phyloP scores from a whole-genome alignment of 169 alveolate genomes.

The Plasmodium vivax region DNA sequence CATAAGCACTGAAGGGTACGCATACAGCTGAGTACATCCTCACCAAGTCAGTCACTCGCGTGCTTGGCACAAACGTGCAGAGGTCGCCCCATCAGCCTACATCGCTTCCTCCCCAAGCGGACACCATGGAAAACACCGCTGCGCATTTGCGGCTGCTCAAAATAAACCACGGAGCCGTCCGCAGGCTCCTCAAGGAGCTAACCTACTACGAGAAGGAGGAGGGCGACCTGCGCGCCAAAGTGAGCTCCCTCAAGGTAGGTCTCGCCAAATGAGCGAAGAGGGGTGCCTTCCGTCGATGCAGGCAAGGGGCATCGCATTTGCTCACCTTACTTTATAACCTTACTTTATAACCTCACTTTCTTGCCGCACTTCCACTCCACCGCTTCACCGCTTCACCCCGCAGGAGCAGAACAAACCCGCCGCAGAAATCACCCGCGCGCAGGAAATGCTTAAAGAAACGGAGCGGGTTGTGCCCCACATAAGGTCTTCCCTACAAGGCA shows the following conservation, averaged over 20 bases:
- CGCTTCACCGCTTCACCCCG: not conserved
- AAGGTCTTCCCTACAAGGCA: slow-evolving; percentile 12
- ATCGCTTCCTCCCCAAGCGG: not conserved
- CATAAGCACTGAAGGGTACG: not conserved
- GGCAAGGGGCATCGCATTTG: too few relatives aligned
- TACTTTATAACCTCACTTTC: too few relatives aligned
- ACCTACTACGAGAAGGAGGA: slow-evolving; percentile 51
- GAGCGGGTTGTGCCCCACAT: slow-evolving; percentile 45
- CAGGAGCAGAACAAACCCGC: slow-evolving; percentile 2
- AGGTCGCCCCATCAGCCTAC: not conserved
- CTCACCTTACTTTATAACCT: too few relatives aligned
- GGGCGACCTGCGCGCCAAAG: slow-evolving; percentile 5
- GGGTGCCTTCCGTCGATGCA: not conserved
- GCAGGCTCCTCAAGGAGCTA: slow-evolving; percentile 44
- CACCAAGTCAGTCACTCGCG: not conserved
- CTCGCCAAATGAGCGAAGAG: not conserved
- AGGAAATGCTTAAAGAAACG: slow-evolving; percentile 51
- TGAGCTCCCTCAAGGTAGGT: slow-evolving; percentile 19
- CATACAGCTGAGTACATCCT: too few relatives aligned
- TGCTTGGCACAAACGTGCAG: not conserved
- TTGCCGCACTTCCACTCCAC: too few relatives aligned
- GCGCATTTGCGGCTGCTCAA: slow-evolving; percentile 3
- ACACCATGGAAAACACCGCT: slow-evolving; percentile 13
- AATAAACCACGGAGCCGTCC: slow-evolving; percentile 58
- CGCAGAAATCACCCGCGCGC: slow-evolving; percentile 4